These are phyloP conservation scores for Fraxinus sp. DNA, from an alignment of 305 asterid species.

Conservation along the genomic window DNA sequence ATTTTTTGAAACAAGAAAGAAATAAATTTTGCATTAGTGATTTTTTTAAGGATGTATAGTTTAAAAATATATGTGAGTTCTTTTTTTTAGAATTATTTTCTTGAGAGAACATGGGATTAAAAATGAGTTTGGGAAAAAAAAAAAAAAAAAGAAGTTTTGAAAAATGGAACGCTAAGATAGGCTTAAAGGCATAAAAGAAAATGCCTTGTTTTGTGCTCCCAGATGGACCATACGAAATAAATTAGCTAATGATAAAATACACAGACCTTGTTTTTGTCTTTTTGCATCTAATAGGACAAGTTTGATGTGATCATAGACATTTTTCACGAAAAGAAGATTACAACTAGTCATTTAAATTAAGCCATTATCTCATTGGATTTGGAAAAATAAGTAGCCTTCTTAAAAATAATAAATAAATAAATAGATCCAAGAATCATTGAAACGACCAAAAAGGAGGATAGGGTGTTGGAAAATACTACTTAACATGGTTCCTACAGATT, in stretches of 20 bases:
- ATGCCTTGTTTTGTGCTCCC: neutral
- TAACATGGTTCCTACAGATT: conserved; percentile 14
- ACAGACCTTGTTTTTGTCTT: conserved; percentile 21
- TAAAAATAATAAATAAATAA: no score
- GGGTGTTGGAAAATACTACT: conserved; percentile 28
- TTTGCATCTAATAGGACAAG: conserved; percentile 33
- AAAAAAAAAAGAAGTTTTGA: no score
- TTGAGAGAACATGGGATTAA: no score
- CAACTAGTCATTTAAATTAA: conserved; percentile 16
- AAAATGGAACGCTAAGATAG: neutral
- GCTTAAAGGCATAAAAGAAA: neutral
- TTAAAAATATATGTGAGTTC: no score
- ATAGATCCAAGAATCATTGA: neutral
- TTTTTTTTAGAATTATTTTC: no score
- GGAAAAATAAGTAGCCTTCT: neutral
- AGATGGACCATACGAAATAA: neutral
- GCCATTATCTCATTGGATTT: conserved; percentile 12
- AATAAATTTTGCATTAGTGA: no score
- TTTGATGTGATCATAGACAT: conserved; percentile 15
- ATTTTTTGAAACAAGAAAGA: no score
- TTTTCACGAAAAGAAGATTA: conserved; percentile 10
- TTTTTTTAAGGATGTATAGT: no score
- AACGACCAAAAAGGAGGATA: conserved; percentile 14
- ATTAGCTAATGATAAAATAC: conserved; percentile 29
- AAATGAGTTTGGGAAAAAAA: no score